Conservation (phyloP, 2,329 filamentous ascomycete species). For the Cordyceps fumosorosea region DNA sequence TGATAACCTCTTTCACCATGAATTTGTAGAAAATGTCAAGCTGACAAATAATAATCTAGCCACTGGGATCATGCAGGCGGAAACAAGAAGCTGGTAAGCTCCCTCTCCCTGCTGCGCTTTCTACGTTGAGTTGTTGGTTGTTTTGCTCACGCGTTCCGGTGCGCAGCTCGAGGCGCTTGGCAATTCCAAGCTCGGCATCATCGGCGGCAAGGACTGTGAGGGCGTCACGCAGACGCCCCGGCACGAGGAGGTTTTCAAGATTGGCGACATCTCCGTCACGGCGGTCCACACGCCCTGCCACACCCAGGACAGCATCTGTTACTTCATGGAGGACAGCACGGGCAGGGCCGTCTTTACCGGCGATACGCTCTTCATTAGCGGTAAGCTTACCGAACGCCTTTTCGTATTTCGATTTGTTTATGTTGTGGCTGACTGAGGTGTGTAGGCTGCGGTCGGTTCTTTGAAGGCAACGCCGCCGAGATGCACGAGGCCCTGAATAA, state of each 20-base stretch:
- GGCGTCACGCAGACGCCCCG: conserved; percentile 70
- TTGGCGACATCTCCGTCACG: conserved; percentile 77
- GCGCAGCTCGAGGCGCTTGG: conserved; percentile 36
- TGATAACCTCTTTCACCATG: conserved; percentile 26
- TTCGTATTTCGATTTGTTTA: not conserved
- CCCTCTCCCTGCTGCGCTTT: not conserved
- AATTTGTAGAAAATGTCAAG: not conserved
- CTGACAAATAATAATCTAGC: conserved; percentile 38
- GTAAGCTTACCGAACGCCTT: conserved; percentile 35
- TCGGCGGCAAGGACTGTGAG: conserved; percentile 82
- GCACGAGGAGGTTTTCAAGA: conserved; percentile 70
- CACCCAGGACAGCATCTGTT: conserved; percentile 98
- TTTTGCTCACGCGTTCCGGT: not conserved
- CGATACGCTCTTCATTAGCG: conserved; percentile 91
- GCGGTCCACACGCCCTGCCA: conserved; percentile 96
- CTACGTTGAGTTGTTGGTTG: too few relatives aligned
- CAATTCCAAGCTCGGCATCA: conserved; percentile 63
- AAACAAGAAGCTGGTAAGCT: conserved; percentile 68
- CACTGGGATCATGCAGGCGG: conserved; percentile 94
- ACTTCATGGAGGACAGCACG: conserved; percentile 74
- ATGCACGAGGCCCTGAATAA: conserved; percentile 93
- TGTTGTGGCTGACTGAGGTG: not conserved
- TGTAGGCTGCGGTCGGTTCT: conserved; percentile 86
- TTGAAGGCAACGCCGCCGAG: conserved; percentile 81
- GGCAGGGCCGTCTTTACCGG: conserved; percentile 83